Conservation (phyloP, 176 grass and related monocot species). For the Calamus simplicifolius region DNA sequence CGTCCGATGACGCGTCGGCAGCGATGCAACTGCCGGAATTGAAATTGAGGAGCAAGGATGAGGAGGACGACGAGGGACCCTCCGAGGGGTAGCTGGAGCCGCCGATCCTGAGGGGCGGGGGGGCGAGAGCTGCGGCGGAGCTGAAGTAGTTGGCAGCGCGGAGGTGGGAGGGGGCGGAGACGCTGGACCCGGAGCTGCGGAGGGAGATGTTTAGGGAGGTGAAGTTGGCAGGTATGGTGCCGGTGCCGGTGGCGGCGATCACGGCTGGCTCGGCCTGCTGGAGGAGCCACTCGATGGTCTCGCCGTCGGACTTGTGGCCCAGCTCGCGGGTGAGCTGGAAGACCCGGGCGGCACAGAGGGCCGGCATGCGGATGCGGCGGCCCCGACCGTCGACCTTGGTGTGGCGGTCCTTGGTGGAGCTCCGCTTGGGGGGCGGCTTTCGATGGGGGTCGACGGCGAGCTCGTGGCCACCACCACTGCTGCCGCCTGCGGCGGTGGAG, state of each 20-base stretch:
- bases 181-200: conserved; percentile 19
- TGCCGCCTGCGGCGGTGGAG: background rate
- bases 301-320: conserved; percentile 26
- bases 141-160: conserved; percentile 13
- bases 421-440: conserved; percentile 14
- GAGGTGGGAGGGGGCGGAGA: conserved; percentile 30
- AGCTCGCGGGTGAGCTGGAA: conserved; percentile 30
- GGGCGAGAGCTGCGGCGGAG: conserved; percentile 4
- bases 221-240: conserved; percentile 29
- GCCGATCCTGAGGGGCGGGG: conserved; percentile 2
- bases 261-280: conserved; percentile 30
- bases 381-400: conserved; percentile 31
- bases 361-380: conserved; percentile 27
- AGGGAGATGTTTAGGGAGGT: conserved; percentile 32
- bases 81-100: background rate
- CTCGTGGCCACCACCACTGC: background rate
- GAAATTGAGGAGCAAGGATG: conserved; percentile 17
- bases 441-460: background rate
- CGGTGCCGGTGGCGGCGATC: conserved; percentile 24
- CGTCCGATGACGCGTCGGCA: background rate
- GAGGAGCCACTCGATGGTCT: conserved; percentile 34
- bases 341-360: conserved; percentile 21
- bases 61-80: conserved; percentile 7
- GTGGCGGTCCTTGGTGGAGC: conserved; percentile 29
- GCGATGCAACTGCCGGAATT: conserved; percentile 16